phyloP scores from a whole-genome alignment of 2,329 filamentous ascomycete species.

The Alternaria sp. region DNA sequence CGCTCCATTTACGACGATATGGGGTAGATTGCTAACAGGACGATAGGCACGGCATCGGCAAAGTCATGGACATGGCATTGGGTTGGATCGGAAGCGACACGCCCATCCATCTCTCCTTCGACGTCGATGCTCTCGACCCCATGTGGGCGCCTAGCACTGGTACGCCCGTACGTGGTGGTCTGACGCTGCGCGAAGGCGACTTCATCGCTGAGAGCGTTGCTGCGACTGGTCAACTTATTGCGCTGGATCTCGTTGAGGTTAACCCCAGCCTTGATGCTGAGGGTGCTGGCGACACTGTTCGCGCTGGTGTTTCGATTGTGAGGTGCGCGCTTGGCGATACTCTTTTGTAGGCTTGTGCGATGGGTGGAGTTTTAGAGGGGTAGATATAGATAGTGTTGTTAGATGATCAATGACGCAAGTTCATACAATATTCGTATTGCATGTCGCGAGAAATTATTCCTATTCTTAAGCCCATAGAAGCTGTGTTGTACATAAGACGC shows the following conservation, averaged over 20 bases:
- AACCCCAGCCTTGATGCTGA: conserved; percentile 57
- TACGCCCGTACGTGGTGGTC: conserved; percentile 88
- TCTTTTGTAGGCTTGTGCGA: conserved; percentile 64
- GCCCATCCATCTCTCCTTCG: conserved; percentile 95
- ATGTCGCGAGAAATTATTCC: fast-evolving
- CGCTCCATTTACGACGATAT: too few relatives aligned
- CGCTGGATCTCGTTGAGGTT: conserved; percentile 64
- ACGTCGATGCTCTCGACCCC: conserved; percentile 94
- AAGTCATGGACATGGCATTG: conserved; percentile 97
- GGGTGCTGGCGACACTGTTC: conserved; percentile 83
- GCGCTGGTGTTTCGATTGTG: conserved; percentile 89
- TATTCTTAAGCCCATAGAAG: too few relatives aligned
- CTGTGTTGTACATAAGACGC: too few relatives aligned
- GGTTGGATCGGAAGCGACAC: conserved; percentile 93
- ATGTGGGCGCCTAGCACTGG: conserved; percentile 96
- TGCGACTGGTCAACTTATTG: conserved; percentile 62
- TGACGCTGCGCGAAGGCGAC: conserved; percentile 94
- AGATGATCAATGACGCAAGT: not conserved
- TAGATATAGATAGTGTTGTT: not conserved
- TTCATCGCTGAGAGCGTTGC: conserved; percentile 83
- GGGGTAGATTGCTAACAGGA: too few relatives aligned
- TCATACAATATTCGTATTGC: not conserved
- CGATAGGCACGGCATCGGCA: conserved; percentile 83
- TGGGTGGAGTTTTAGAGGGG: not conserved
- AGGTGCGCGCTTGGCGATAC: conserved; percentile 92